phyloP scores from a whole-genome alignment of 768 basidiomycete genomes.

The Xanthoconium stramineum region DNA sequence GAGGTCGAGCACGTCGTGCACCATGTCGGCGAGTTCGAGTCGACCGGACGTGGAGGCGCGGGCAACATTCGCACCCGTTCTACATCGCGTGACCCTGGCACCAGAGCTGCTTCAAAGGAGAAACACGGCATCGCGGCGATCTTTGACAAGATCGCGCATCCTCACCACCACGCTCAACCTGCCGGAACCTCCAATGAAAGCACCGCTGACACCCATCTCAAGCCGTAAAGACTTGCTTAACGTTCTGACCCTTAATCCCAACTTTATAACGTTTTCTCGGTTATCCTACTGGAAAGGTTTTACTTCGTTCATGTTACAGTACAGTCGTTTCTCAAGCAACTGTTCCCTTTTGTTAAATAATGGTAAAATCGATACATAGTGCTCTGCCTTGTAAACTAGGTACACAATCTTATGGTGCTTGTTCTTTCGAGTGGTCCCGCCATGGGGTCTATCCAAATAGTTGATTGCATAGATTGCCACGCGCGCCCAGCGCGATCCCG shows the following conservation, averaged over 20 bases:
- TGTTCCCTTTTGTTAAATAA: not conserved
- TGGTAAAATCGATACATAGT: not conserved
- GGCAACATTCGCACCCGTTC: conserved; percentile 57
- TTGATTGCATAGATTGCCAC: not conserved
- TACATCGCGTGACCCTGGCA: conserved; percentile 25
- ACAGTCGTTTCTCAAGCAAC: not conserved
- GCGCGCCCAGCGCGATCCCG: conserved; percentile 13
- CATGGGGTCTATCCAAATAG: not conserved
- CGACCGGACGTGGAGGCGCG: conserved; percentile 56
- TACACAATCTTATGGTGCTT: not conserved
- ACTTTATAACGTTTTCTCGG: not conserved
- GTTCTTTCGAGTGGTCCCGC: not conserved
- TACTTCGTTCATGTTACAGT: not conserved
- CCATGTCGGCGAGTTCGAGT: conserved; percentile 32
- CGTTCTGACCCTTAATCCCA: not conserved
- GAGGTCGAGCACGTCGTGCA: conserved; percentile 33
- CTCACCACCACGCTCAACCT: conserved; percentile 3
- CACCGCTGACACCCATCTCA: not conserved
- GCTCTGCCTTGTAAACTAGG: not conserved
- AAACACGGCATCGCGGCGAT: conserved; percentile 31
- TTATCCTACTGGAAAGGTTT: not conserved
- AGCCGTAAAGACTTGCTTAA: not conserved
- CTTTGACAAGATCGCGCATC: conserved; percentile 30
- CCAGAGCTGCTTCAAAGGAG: conserved; percentile 26
- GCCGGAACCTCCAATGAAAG: not conserved